Conservation (phyloP, 352 stramenopile genomes). For the Phytophthora sp. region DNA sequence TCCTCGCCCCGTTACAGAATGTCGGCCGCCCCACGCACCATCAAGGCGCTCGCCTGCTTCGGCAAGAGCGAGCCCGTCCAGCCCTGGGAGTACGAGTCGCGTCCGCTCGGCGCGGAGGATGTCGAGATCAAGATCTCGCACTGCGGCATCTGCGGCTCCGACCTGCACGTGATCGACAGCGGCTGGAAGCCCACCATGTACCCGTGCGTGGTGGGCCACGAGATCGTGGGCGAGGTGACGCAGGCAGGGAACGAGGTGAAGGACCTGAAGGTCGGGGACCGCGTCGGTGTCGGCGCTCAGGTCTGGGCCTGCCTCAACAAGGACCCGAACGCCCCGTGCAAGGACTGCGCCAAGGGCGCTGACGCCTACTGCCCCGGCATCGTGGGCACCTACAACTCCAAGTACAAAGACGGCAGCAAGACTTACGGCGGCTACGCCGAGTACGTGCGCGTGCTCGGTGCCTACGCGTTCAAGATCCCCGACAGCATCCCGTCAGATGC, state of each 20-base stretch:
- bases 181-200: conserved; percentile 52
- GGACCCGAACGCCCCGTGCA: conserved; percentile 53
- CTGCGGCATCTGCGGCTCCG: conserved; percentile 57
- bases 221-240: conserved; percentile 63
- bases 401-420: conserved; percentile 46
- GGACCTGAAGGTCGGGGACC: conserved; percentile 72
- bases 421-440: conserved; percentile 74
- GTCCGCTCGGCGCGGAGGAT: conserved; percentile 49
- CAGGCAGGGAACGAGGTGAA: conserved; percentile 47
- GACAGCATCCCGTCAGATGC: conserved; percentile 60
- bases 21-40: conserved; percentile 36
- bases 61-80: conserved; percentile 36
- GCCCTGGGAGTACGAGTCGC: conserved; percentile 51
- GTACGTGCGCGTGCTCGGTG: conserved; percentile 62
- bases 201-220: conserved; percentile 54
- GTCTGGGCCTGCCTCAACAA: no score
- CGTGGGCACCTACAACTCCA: conserved; percentile 60
- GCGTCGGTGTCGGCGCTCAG: conserved; percentile 80
- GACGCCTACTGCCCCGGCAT: conserved; percentile 67
- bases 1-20: no score
- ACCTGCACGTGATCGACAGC: conserved; percentile 58
- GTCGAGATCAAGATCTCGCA: conserved; percentile 68
- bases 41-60: conserved; percentile 53
- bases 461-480: conserved; percentile 80
- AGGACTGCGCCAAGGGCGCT: conserved; percentile 52